Evolutionary conservation across 1,284 basidiomycete genomes (phyloP).

Genomic region (Ganoderma lingzhi): DNA sequence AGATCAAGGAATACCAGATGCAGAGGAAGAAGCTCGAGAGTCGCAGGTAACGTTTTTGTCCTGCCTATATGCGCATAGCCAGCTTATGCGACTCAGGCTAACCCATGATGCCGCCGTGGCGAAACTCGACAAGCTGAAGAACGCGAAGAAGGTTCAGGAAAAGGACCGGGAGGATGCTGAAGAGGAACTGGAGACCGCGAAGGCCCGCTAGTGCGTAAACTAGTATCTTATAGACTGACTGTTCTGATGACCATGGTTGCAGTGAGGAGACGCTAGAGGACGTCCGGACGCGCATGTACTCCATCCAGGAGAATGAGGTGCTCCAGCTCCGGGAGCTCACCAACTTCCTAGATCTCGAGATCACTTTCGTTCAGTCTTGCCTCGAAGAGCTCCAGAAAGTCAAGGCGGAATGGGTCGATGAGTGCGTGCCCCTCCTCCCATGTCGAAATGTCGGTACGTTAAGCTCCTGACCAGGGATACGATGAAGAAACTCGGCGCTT

Average conservation of each 20-base stretch:
- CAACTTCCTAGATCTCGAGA: constrained; percentile 73
- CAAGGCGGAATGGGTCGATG: constrained; percentile 68
- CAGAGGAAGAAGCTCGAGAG: constrained; percentile 85
- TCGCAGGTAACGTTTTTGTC: constrained; percentile 57
- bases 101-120: constrained; percentile 78
- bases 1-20: constrained; percentile 76
- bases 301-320: constrained; percentile 81
- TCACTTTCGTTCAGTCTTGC: constrained; percentile 78
- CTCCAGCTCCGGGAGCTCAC: constrained; percentile 74
- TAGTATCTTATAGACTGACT: neutral
- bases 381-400: constrained; percentile 74
- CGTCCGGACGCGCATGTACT: constrained; percentile 75
- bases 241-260: neutral
- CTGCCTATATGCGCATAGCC: neutral
- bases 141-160: constrained; percentile 71
- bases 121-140: constrained; percentile 72
- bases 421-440: constrained; percentile 48
- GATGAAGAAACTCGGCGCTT: constrained; percentile 33
- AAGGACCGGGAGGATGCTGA: constrained; percentile 79
- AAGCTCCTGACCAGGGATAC: constrained; percentile 24
- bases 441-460: neutral
- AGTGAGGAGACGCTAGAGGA: constrained; percentile 88
- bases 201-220: constrained; percentile 73
- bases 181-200: constrained; percentile 76
- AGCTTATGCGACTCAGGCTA: constrained; percentile 51